Conservation (phyloP, 129 eudicot genomes). For the Tagetes erecta region DNA sequence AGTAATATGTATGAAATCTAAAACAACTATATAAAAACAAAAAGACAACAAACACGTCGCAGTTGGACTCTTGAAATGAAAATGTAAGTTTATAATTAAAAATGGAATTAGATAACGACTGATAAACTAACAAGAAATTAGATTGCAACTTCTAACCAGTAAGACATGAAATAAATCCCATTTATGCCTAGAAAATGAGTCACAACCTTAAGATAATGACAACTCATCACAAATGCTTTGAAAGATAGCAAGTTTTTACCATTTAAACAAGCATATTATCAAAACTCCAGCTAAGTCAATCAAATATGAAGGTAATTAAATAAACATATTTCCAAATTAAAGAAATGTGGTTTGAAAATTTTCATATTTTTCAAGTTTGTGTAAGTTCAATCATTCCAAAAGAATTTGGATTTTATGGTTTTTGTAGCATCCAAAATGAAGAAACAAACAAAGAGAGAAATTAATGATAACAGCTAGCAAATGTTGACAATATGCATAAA, state of each 20-base stretch:
- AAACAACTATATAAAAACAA: constrained; percentile 16
- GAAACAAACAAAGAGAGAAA: constrained; percentile 30
- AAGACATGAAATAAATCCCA: constrained; percentile 29
- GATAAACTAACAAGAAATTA: constrained; percentile 32
- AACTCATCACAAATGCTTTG: constrained; percentile 26
- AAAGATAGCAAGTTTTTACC: constrained; percentile 43
- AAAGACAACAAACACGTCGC: constrained; percentile 19
- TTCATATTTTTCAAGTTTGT: constrained; percentile 5
- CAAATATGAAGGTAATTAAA: constrained; percentile 9
- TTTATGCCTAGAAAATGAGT: constrained; percentile 27
- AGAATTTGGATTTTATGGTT: not conserved
- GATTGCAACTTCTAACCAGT: constrained; percentile 42
- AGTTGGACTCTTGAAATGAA: constrained; percentile 34
- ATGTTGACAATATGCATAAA: constrained; percentile 24
- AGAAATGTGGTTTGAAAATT: constrained; percentile 11
- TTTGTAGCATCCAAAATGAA: constrained; percentile 16
- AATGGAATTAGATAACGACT: constrained; percentile 32
- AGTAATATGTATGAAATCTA: not conserved
- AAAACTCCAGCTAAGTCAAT: constrained; percentile 25
- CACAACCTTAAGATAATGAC: constrained; percentile 31
- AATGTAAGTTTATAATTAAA: constrained; percentile 31
- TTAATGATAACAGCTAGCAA: constrained; percentile 31
- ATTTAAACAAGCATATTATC: constrained; percentile 33
- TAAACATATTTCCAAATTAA: constrained; percentile 1
- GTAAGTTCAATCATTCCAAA: constrained; percentile 6